Base-by-base conservation (phyloP, 805 yeast species). In the Hanseniaspora pseudoguilliermondii region DNA sequence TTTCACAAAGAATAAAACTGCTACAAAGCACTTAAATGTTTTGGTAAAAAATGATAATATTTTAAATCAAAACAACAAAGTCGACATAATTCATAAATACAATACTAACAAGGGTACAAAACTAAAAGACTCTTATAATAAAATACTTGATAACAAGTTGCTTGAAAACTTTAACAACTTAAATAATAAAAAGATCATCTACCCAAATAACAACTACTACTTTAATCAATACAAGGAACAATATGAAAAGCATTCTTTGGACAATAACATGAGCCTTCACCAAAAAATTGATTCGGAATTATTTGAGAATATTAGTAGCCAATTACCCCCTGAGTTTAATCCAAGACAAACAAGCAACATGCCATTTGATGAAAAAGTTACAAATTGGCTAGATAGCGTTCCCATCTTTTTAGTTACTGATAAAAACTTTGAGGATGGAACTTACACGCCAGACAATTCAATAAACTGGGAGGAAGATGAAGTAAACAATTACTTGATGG, bases 321-420 rank as follows among this genome's bases (percentile, higher is more conserved):
- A 42, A 4, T 73, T 79, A 54, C 82, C 84, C 1, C 58, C 69
- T 0, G 62, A 63, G 15, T 83, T 84, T 63, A 75, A 83, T 57
- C 91, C 91, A 13, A 72, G 87, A 62, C 67, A 68, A 34, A 80
- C 81, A 2, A 69, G 75, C 9, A 81, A 80, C 65, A 84, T 85
- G 89, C 74, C 80, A 1, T 77, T 75, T 59, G 71, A 68, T 49
- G 91, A 85, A 62, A 85, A 84, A 62, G 85, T 85, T 0, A 72
- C 72, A 40, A 69, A 65, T 7, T 85, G 93, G 93, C 75, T 85
- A 38, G 69, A 70, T 3, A 71, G 73, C 32, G 75, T 85, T 3
- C 90, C 58, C 11, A 58, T 58, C 4, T 72, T 57, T 49, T 61
- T 61, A 44, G 50, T 57, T 1, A 57, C 58, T 2, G 61, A 57